Evolutionary conservation across 2,329 filamentous ascomycete species (phyloP).

Genomic region (Hymenotorrendiella dingleyae): DNA sequence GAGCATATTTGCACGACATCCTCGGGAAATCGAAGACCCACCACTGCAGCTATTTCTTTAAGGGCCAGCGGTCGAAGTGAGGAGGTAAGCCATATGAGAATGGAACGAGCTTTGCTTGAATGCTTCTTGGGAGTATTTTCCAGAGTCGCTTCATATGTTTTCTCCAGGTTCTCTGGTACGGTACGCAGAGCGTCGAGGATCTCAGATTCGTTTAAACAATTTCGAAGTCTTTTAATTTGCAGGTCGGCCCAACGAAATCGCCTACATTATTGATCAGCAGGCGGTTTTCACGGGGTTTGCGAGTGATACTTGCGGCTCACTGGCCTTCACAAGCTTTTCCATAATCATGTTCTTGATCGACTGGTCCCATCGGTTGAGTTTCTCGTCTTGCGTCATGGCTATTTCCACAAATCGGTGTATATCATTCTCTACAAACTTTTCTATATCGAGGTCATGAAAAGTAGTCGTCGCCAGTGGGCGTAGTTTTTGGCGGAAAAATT

Average conservation of each 20-base stretch:
- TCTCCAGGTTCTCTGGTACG: slow-evolving; percentile 6
- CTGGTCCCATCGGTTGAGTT: slow-evolving; percentile 22
- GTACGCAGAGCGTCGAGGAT: slow-evolving; percentile 5
- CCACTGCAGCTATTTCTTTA: slow-evolving; percentile 7
- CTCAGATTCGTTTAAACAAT: slow-evolving; percentile 12
- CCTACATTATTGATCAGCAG: no score
- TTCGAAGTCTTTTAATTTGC: slow-evolving; percentile 26
- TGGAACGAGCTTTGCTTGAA: not conserved
- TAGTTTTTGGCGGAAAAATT: slow-evolving; percentile 17
- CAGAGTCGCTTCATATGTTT: slow-evolving; percentile 5
- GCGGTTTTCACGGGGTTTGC: no score
- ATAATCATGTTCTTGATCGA: slow-evolving; percentile 21
- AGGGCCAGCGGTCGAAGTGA: slow-evolving; percentile 2
- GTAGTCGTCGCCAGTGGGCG: slow-evolving; percentile 13
- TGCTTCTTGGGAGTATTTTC: not conserved
- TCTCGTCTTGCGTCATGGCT: slow-evolving; percentile 1
- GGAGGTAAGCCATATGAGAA: slow-evolving; percentile 9
- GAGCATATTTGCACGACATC: slow-evolving; percentile 1
- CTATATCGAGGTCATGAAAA: not conserved
- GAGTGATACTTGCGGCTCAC: slow-evolving; percentile 31
- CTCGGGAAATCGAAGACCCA: not conserved
- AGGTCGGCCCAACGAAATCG: slow-evolving; percentile 25
- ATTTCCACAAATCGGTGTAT: not conserved
- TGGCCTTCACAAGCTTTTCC: slow-evolving; percentile 16
- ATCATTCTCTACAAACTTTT: not conserved